A percentile compares a stretch with the other conserved stretches of the same genome.
phyloP scores from a whole-genome alignment of 2,329 filamentous ascomycete species.

The Fusarium verticillioides region DNA sequence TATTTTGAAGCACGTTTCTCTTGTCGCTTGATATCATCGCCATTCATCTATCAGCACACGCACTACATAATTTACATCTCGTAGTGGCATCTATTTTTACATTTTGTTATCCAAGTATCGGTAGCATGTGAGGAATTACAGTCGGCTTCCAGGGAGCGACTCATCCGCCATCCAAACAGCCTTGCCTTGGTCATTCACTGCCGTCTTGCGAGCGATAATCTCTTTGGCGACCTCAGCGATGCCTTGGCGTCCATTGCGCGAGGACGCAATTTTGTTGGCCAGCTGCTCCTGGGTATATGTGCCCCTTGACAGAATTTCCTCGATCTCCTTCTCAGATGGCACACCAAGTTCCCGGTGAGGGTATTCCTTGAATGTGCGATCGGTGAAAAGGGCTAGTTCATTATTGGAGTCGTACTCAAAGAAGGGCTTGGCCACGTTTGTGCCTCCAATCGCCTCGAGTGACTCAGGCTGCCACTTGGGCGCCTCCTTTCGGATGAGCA shows the following conservation, averaged over 20 bases:
- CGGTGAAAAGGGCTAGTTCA: slow-evolving; percentile 70
- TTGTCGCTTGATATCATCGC: slow-evolving; percentile 23
- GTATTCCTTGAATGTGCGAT: slow-evolving; percentile 75
- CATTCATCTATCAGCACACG: slow-evolving; percentile 43
- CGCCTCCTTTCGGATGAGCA: slow-evolving; percentile 75
- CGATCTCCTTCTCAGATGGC: slow-evolving; percentile 75
- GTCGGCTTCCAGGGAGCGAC: slow-evolving; percentile 46
- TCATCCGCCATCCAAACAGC: slow-evolving; percentile 52
- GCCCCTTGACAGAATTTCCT: slow-evolving; percentile 55
- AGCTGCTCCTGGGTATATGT: slow-evolving; percentile 65
- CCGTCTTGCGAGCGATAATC: slow-evolving; percentile 72
- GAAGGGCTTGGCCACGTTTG: slow-evolving; percentile 72
- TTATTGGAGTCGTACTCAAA: slow-evolving; percentile 64
- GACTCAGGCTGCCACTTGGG: slow-evolving; percentile 82
- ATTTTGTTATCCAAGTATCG: slow-evolving; percentile 29
- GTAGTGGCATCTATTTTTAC: slow-evolving; percentile 45
- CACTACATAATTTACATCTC: slow-evolving; percentile 31
- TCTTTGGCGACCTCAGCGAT: slow-evolving; percentile 75
- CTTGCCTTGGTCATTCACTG: slow-evolving; percentile 56
- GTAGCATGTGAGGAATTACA: slow-evolving; percentile 41
- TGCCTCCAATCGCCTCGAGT: slow-evolving; percentile 72
- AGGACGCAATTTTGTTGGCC: slow-evolving; percentile 69
- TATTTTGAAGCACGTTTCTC: slow-evolving; percentile 13
- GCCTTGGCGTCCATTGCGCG: slow-evolving; percentile 73
- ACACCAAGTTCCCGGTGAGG: slow-evolving; percentile 77